phyloP scores from a whole-genome alignment of 2,329 filamentous ascomycete species.

The Ploettnerulaceae sp. region DNA sequence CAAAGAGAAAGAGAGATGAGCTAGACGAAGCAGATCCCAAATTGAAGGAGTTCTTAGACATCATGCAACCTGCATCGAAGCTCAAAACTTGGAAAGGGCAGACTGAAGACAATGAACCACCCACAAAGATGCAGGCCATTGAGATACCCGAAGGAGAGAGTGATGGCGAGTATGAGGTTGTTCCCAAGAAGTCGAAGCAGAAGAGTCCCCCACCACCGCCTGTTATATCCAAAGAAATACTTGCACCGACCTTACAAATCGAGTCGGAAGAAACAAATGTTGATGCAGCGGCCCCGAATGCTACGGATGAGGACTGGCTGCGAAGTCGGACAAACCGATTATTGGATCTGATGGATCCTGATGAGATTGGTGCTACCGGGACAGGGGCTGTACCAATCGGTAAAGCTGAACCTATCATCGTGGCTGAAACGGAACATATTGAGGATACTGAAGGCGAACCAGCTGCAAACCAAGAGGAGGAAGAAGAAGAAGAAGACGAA shows the following conservation, averaged over 20 bases:
- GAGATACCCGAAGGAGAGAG: constrained; percentile 53
- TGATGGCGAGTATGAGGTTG: constrained; percentile 70
- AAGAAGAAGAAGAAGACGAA: constrained; percentile 20
- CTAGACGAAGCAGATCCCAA: constrained; percentile 65
- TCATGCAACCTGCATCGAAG: constrained; percentile 69
- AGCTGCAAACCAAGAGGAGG: constrained; percentile 17
- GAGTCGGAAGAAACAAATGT: constrained; percentile 19
- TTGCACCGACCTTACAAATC: constrained; percentile 7
- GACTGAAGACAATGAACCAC: constrained; percentile 39
- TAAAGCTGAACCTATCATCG: constrained; percentile 8
- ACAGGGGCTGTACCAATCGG: constrained; percentile 14
- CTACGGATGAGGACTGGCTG: constrained; percentile 74
- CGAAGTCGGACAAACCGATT: constrained; percentile 82
- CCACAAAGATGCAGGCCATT: constrained; percentile 38
- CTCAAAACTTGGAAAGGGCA: constrained; percentile 59
- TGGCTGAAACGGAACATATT: constrained; percentile 12
- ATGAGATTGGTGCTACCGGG: constrained; percentile 29
- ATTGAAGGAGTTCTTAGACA: constrained; percentile 77
- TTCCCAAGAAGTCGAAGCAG: constrained; percentile 48
- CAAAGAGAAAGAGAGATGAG: constrained; percentile 63
- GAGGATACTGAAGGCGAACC: constrained; percentile 21
- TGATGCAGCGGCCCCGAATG: constrained; percentile 21
- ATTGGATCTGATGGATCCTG: constrained; percentile 69
- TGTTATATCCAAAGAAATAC: constrained; percentile 4
- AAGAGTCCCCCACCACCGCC: constrained; percentile 18